Evolutionary conservation across 1,284 basidiomycete genomes (phyloP), one percentile per base, ranked within the genome.

Genomic region (Phlebopus sp.): DNA sequence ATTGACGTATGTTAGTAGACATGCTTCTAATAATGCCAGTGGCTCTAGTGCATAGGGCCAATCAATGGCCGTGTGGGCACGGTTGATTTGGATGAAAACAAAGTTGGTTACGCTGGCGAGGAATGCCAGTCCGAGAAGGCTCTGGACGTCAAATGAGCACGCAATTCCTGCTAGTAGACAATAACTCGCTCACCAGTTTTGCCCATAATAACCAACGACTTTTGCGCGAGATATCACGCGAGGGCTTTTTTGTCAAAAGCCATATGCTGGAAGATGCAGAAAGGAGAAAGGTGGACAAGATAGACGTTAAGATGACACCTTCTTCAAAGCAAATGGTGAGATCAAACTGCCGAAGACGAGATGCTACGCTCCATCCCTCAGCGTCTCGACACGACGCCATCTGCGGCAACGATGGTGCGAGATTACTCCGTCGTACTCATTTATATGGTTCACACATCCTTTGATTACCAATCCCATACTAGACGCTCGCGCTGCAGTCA

Each of bases 311-410:
- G 1, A 92, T 38, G n/a, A 84, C 61, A 27, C 79, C 82, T 54
- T 89, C 84, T 60, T 95, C 88, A 58, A 90, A 92, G 67, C 94
- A 97, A 6, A 82, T 78, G 1, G 92, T 89, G 11, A 89, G 62
- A 68, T 97, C 93, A 59, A 93, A 90, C 21, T 79, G 72, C 47
- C 90, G 78, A 0, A 69, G 54, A 6, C 58, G 64, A 7, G 90
- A 92, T 36, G 82, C 68, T 13, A 77, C 72, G 1, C 69, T 70
- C 81, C 87, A 90, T 45, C 88, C 84, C 56, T 88, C 84, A 11
- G 52, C 44, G 56, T 78, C 72, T 44, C 62, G 71, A 59, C 80
- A 82, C 49, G 61, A 60, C 13, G 66, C 62, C 77, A 78, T 77
- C 35, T 13, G 18, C 34, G 34, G 40, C 39, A 43, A 56, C n/a